Percentiles rank a stretch among this genome's conserved stretches.
These are phyloP conservation scores for Phytophthora sp. DNA, from an alignment of 352 stramenopile genomes.

Conservation along the genomic window DNA sequence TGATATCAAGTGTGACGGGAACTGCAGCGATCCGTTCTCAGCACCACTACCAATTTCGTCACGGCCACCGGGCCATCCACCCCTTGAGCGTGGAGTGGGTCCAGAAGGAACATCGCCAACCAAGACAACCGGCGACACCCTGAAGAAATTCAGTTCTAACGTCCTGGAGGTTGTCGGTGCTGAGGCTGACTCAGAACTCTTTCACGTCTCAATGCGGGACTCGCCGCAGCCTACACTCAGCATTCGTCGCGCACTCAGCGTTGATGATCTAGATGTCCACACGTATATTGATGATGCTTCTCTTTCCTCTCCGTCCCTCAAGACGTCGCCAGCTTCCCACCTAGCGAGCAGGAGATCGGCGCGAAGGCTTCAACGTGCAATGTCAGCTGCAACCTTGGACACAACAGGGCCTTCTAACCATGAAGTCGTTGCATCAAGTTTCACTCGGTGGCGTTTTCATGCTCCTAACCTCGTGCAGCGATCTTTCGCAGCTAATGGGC, in stretches of 20 bases:
- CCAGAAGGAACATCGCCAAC: not conserved
- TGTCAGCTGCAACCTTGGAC: conserved; percentile 32
- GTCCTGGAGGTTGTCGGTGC: conserved; percentile 8
- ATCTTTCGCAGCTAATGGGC: conserved; percentile 34
- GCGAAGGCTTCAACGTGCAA: conserved; percentile 34
- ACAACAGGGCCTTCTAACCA: conserved; percentile 43
- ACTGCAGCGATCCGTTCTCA: conserved; percentile 71
- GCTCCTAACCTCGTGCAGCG: conserved; percentile 65
- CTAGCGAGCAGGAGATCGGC: conserved; percentile 23
- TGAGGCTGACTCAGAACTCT: conserved; percentile 11
- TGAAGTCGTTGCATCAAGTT: conserved; percentile 21
- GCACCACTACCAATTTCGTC: conserved; percentile 70
- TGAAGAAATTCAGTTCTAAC: conserved; percentile 14
- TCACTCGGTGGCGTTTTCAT: conserved; percentile 72
- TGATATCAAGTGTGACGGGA: conserved; percentile 69
- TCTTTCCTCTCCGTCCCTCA: conserved; percentile 17
- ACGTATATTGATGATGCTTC: conserved; percentile 19
- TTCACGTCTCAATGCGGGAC: conserved; percentile 1
- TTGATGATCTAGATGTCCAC: conserved; percentile 25
- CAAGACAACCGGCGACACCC: not conserved
- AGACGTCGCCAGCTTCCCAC: conserved; percentile 25
- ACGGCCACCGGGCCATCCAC: conserved; percentile 31
- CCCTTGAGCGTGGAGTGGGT: not conserved
- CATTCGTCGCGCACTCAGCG: conserved; percentile 30
- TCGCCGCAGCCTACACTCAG: conserved; percentile 3